Percentiles rank a stretch among this genome's conserved stretches.
These are phyloP conservation scores for carrot (Daucus carota) DNA, from an alignment of 129 eudicot species.

Conservation along the genomic window DNA sequence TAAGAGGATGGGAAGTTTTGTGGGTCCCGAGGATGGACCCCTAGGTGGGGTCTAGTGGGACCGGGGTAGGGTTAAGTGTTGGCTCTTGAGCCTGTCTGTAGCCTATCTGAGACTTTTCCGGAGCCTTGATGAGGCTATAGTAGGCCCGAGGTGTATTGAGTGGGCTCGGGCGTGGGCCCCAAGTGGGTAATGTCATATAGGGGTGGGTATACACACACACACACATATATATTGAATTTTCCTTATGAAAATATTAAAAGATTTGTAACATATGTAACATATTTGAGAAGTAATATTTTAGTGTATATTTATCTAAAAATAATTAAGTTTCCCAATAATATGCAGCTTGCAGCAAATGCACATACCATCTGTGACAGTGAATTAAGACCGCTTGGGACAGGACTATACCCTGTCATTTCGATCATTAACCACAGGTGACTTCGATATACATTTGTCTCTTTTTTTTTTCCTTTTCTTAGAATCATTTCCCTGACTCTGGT, in stretches of 20 bases:
- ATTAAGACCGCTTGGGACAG: slow-evolving; percentile 89
- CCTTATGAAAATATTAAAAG: neutral
- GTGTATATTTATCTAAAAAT: neutral
- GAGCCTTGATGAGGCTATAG: too few relatives aligned
- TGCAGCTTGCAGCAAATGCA: slow-evolving; percentile 94
- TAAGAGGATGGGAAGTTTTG: too few relatives aligned
- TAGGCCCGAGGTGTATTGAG: too few relatives aligned
- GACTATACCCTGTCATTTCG: slow-evolving; percentile 73
- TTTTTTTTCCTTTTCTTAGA: neutral
- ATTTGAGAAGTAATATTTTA: neutral
- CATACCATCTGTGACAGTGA: slow-evolving; percentile 90
- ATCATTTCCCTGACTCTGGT: slow-evolving; percentile 12
- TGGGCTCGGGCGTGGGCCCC: too few relatives aligned
- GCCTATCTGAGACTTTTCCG: too few relatives aligned
- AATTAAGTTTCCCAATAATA: neutral
- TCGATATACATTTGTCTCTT: neutral
- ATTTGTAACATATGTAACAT: too few relatives aligned
- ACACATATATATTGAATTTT: neutral
- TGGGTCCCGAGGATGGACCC: too few relatives aligned
- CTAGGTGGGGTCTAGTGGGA: too few relatives aligned
- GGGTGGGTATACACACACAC: too few relatives aligned
- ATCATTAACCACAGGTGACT: slow-evolving; percentile 86
- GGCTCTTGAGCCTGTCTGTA: too few relatives aligned
- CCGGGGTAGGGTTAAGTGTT: too few relatives aligned
- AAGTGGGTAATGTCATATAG: too few relatives aligned